Percentiles rank a stretch among this genome's conserved stretches.
These are phyloP conservation scores for Pythium aphanidermatum DNA, from an alignment of 352 stramenopile species.

Conservation along the genomic window DNA sequence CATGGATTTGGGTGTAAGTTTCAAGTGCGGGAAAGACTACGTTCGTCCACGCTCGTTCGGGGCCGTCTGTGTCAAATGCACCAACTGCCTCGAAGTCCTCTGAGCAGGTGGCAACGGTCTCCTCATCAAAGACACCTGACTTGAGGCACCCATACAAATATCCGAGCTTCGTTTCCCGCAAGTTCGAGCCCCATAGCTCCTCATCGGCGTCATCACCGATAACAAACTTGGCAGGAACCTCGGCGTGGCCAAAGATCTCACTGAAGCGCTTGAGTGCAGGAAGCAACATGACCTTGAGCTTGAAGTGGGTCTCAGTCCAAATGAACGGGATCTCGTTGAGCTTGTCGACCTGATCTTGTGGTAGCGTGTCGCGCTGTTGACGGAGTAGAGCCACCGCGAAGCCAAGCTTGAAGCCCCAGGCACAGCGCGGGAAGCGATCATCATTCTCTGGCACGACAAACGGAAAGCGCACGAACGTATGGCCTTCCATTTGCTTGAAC, in stretches of 20 bases:
- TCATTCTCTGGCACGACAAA: slow-evolving; percentile 80
- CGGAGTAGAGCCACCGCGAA: slow-evolving; percentile 88
- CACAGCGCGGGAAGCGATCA: slow-evolving; percentile 72
- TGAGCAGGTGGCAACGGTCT: slow-evolving; percentile 15
- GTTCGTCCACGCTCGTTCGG: slow-evolving; percentile 27
- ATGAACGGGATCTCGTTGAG: slow-evolving; percentile 65
- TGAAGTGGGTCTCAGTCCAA: slow-evolving; percentile 65
- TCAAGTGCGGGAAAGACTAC: slow-evolving; percentile 36
- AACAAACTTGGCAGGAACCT: slow-evolving; percentile 32
- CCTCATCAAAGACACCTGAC: slow-evolving; percentile 12
- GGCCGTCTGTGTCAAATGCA: slow-evolving; percentile 30
- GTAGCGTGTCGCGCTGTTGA: slow-evolving; percentile 37
- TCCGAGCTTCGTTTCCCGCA: slow-evolving; percentile 18
- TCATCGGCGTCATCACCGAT: slow-evolving; percentile 16
- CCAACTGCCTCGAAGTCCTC: slow-evolving; percentile 34
- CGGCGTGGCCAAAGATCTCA: slow-evolving; percentile 29
- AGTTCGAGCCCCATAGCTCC: slow-evolving; percentile 1
- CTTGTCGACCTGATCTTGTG: slow-evolving; percentile 19
- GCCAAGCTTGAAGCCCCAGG: slow-evolving; percentile 88
- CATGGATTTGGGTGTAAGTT: slow-evolving; percentile 24
- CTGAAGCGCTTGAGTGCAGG: slow-evolving; percentile 27
- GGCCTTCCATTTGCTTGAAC: slow-evolving; percentile 85
- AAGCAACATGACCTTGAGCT: slow-evolving; percentile 53
- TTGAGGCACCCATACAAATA: slow-evolving; percentile 15
- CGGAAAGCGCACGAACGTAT: slow-evolving; percentile 87